Evolutionary conservation across 768 basidiomycete species (phyloP), one percentile per base, ranked within the genome.

Genomic region (Podaxis pistillaris): DNA sequence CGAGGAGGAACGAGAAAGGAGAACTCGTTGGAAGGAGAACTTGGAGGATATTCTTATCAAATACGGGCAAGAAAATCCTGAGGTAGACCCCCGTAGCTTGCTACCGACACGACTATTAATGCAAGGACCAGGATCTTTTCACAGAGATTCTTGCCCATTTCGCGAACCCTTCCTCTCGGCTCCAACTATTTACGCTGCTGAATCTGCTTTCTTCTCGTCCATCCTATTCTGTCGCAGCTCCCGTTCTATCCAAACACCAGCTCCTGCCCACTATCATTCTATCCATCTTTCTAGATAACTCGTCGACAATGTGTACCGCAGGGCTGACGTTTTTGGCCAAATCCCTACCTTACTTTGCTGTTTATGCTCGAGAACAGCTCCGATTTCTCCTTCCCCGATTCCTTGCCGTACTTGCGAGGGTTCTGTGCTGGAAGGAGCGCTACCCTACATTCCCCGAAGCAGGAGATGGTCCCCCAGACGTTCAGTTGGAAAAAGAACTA

Each of bases 211-310:
- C 81, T 24, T 86, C 87, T 19, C 77, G 81, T 15, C 74, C 81
- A 8, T 75, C 76, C 13, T 91, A 90, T 66, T 73, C 76, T 26
- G 67, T 76, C 3, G 79, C 81, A 15, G 80, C 84, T 15, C 68
- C 73, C 40, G 75, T 84, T 26, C 74, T 92, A 22, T 84, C 87
- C 4, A 71, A 73, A 15, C 89, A 91, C 68, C 81, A 84, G 12
- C 79, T 94, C 56, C 83, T 90, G 76, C 75, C 76, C 24, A 86
- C 82, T 63, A 69, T 94, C n/a, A 71, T 91, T 6, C 72, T 81
- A 53, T 93, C 89, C 3, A 78, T 94, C 26, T 74, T 88, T 30
- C 75, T 93, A 65, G 93, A 94, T 69, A 86, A 84, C 56, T 93
- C 91, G 44, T 85, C 89, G 11, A 91, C 88, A 0, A 76, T 83